A percentile compares a stretch with the other conserved stretches of the same genome.
Conservation (phyloP, 2,329 filamentous ascomycete species). For the Epichloe amarillans region DNA sequence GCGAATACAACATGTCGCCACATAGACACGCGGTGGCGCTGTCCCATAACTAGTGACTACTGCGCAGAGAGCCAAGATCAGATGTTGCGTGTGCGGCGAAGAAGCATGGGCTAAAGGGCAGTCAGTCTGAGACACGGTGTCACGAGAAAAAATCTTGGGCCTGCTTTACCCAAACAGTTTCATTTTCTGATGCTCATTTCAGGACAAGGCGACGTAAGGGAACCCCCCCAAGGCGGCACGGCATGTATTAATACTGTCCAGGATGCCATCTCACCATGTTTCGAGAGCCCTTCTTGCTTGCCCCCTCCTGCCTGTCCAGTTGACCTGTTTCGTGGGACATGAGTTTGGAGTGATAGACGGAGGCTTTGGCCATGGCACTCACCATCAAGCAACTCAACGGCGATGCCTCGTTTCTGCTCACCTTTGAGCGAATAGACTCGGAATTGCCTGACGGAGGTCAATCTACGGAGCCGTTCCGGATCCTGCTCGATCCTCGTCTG, state of each 20-base stretch:
- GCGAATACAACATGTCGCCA: too few relatives aligned
- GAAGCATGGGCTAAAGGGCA: not conserved
- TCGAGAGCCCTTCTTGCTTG: not conserved
- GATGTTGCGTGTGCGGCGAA: too few relatives aligned
- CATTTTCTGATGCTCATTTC: not conserved
- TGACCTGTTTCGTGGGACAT: not conserved
- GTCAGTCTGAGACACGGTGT: not conserved
- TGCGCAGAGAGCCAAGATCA: too few relatives aligned
- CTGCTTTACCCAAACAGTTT: not conserved
- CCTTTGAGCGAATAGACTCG: conserved; percentile 40
- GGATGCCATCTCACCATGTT: not conserved
- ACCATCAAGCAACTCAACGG: conserved; percentile 50
- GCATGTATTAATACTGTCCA: not conserved
- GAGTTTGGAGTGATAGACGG: not conserved
- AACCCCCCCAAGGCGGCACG: not conserved
- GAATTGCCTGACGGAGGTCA: conserved; percentile 3
- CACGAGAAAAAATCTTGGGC: not conserved
- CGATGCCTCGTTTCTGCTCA: conserved; percentile 52
- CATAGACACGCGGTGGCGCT: too few relatives aligned
- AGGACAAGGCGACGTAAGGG: too few relatives aligned
- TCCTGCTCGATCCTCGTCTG: conserved; percentile 63
- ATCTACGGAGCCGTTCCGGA: conserved; percentile 39
- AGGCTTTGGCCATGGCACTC: conserved; percentile 38
- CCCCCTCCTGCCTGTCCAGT: not conserved
- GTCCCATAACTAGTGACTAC: too few relatives aligned